Evolutionary conservation across 257 asterid species (phyloP).

Genomic region (Nicotiana tomentosiformis): DNA sequence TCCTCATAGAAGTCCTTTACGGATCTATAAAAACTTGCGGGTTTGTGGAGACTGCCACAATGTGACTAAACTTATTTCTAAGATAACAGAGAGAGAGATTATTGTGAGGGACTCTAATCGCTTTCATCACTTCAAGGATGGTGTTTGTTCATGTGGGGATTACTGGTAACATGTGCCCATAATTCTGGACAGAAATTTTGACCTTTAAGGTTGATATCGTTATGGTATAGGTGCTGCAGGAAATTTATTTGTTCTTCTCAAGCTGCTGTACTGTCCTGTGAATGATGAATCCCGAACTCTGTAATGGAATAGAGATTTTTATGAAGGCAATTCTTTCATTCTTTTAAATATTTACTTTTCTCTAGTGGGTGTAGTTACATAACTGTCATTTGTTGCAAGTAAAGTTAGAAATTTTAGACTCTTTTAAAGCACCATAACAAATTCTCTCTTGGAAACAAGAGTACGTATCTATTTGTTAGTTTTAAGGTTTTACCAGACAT

Average conservation of each 20-base stretch:
- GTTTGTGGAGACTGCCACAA: too few species aligned
- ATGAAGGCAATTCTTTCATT: not conserved
- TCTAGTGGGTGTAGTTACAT: not conserved
- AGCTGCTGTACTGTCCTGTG: not conserved
- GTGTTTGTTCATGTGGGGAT: slow-evolving; percentile 35
- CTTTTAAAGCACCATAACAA: not conserved
- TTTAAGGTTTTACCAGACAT: not conserved
- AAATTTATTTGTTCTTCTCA: not conserved
- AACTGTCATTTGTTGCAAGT: not conserved
- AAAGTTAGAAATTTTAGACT: not conserved
- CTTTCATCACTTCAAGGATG: too few species aligned
- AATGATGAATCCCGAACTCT: not conserved
- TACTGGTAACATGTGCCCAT: slow-evolving; percentile 36
- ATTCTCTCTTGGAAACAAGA: not conserved
- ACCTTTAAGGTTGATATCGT: not conserved
- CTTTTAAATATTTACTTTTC: not conserved
- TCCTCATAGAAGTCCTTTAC: slow-evolving; percentile 40
- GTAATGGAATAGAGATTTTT: not conserved
- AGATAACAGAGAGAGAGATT: too few species aligned
- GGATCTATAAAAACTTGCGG: slow-evolving; percentile 43
- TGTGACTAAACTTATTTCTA: too few species aligned
- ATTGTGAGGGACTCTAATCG: too few species aligned
- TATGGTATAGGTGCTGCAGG: not conserved
- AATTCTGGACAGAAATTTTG: not conserved
- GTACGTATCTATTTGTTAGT: not conserved